These are phyloP conservation scores for Leishmania aethiopica DNA, from an alignment of 208 protist species.

Conservation along the genomic window DNA sequence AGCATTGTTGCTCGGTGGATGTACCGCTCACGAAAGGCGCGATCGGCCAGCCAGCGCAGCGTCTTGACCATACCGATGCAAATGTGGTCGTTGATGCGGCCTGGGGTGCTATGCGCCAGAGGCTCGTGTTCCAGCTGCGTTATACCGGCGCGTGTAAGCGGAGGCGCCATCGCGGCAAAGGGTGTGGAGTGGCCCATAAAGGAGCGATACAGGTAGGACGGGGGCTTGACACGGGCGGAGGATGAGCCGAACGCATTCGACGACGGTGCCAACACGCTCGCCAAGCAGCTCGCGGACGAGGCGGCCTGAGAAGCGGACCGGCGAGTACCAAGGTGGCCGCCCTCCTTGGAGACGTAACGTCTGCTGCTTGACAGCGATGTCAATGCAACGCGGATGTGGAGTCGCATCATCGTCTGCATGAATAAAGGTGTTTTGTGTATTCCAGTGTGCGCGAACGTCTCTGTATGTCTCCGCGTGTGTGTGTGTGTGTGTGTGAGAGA, in stretches of 20 bases:
- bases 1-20: slow-evolving; percentile 82
- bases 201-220: slow-evolving; percentile 42
- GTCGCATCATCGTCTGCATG: neutral
- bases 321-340: neutral
- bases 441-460: neutral
- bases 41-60: slow-evolving; percentile 73
- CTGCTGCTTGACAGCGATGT: neutral
- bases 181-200: slow-evolving; percentile 77
- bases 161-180: slow-evolving; percentile 33
- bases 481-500: neutral
- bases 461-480: neutral
- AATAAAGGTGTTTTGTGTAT: neutral
- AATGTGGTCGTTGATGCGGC: slow-evolving; percentile 63
- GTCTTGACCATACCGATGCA: slow-evolving; percentile 71
- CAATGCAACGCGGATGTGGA: too few relatives aligned
- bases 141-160: slow-evolving; percentile 35
- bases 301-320: neutral
- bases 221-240: neutral
- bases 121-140: slow-evolving; percentile 58
- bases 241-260: neutral
- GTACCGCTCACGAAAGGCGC: slow-evolving; percentile 73
- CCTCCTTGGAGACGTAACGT: neutral
- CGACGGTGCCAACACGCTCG: neutral
- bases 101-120: slow-evolving; percentile 60
- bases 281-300: neutral